Percentiles rank a stretch among this genome's conserved stretches.
Conservation (phyloP, 495 filamentous ascomycete genomes). For the Penicillium flavigenum region DNA sequence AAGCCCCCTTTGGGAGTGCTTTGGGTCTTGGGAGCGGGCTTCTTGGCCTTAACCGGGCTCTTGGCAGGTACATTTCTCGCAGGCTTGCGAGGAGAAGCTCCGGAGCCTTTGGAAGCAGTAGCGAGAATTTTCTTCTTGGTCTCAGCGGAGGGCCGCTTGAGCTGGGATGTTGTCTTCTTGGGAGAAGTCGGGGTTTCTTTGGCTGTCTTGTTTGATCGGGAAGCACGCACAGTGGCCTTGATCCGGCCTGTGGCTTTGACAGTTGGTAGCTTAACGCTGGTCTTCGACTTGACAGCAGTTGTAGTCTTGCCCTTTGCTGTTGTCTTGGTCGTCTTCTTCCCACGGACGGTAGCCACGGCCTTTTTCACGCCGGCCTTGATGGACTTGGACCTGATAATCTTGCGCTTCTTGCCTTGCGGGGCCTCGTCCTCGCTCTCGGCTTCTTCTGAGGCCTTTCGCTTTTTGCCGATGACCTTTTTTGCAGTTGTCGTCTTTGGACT, state of each 20-base stretch:
- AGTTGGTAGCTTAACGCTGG: constrained; percentile 30
- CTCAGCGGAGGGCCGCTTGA: constrained; percentile 36
- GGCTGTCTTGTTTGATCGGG: constrained; percentile 13
- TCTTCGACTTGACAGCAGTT: constrained; percentile 20
- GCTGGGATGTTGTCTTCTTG: constrained; percentile 22
- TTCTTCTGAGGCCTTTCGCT: constrained; percentile 32
- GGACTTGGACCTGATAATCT: constrained; percentile 32
- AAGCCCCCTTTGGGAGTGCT: constrained; percentile 12
- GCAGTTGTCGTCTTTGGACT: constrained; percentile 41
- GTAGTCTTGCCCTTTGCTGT: constrained; percentile 14
- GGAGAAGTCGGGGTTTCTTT: constrained; percentile 22
- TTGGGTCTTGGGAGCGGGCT: constrained; percentile 15
- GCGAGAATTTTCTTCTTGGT: constrained; percentile 38
- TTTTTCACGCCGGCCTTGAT: constrained; percentile 43
- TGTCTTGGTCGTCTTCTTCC: constrained; percentile 26
- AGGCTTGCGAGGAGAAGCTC: constrained; percentile 16
- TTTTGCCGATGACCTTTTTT: constrained; percentile 27
- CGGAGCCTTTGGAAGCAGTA: constrained; percentile 28
- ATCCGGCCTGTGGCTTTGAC: constrained; percentile 13
- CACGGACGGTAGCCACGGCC: constrained; percentile 26
- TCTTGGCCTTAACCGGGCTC: constrained; percentile 19
- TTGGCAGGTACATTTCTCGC: constrained; percentile 17
- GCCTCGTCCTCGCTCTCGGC: constrained; percentile 25
- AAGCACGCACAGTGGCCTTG: background rate
- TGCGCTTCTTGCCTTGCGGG: constrained; percentile 38